Percentiles rank a stretch among this genome's conserved stretches.
phyloP scores from a whole-genome alignment of 2,329 filamentous ascomycete species.

The Hypoxylon sp. region DNA sequence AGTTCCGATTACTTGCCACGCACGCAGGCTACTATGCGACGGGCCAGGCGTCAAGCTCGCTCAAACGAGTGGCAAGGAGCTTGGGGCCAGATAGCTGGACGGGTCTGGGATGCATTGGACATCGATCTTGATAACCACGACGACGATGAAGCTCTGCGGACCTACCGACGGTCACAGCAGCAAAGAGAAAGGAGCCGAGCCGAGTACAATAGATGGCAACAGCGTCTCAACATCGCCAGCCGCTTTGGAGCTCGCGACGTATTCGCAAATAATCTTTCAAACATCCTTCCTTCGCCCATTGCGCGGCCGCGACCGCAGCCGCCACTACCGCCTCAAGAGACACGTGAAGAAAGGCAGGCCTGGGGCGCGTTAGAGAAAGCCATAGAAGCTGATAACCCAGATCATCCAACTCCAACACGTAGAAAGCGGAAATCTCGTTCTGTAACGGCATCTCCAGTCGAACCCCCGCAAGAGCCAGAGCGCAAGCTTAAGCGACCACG shows the following conservation, averaged over 20 bases:
- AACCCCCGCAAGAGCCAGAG: slow-evolving; percentile 76
- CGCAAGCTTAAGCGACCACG: slow-evolving; percentile 89
- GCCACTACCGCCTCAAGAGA: slow-evolving; percentile 67
- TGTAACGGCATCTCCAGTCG: slow-evolving; percentile 75
- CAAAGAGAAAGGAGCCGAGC: slow-evolving; percentile 64
- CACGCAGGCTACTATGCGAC: slow-evolving; percentile 68
- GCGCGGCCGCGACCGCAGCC: slow-evolving; percentile 69
- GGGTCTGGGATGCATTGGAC: slow-evolving; percentile 74
- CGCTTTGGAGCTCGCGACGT: slow-evolving; percentile 79
- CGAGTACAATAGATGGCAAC: slow-evolving; percentile 81
- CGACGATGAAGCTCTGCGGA: slow-evolving; percentile 71
- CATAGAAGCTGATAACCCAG: slow-evolving; percentile 71
- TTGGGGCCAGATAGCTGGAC: slow-evolving; percentile 74
- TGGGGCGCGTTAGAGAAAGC: slow-evolving; percentile 94
- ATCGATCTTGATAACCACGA: slow-evolving; percentile 89
- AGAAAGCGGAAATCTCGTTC: slow-evolving; percentile 83
- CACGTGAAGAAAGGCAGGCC: slow-evolving; percentile 81
- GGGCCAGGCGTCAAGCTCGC: slow-evolving; percentile 71
- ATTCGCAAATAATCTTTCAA: slow-evolving; percentile 72
- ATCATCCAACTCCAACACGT: slow-evolving; percentile 56
- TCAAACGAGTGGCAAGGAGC: slow-evolving; percentile 90
- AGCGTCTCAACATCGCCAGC: slow-evolving; percentile 83
- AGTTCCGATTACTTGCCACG: slow-evolving; percentile 60
- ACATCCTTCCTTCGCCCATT: slow-evolving; percentile 69
- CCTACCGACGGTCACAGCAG: slow-evolving; percentile 65